Percentiles rank a stretch among this genome's conserved stretches.
Conservation (phyloP, 2,329 filamentous ascomycete genomes). For the Lachnellula willkommii region DNA sequence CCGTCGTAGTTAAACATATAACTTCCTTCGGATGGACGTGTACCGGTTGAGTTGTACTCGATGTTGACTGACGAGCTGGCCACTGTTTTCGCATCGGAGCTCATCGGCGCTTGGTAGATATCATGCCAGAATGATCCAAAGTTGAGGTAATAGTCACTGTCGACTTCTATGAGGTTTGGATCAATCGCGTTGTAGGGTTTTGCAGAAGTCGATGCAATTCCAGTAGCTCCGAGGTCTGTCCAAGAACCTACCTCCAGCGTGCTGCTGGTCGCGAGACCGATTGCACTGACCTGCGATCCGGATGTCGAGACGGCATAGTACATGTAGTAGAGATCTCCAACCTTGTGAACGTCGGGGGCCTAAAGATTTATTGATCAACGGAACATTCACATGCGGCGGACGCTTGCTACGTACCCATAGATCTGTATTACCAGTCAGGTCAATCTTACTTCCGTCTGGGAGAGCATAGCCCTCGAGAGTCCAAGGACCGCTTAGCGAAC, state of each 20-base stretch:
- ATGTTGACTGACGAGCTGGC: conserved; percentile 40
- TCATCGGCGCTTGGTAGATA: conserved; percentile 55
- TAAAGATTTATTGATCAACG: conserved; percentile 24
- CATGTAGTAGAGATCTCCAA: conserved; percentile 56
- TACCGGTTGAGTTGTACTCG: conserved; percentile 46
- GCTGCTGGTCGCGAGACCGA: conserved; percentile 41
- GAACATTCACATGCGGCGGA: not conserved
- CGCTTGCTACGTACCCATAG: conserved; percentile 34
- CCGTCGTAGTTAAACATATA: conserved; percentile 50
- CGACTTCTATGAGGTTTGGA: conserved; percentile 43
- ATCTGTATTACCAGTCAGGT: conserved; percentile 33
- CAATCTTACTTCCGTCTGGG: conserved; percentile 34
- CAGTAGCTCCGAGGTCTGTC: conserved; percentile 53
- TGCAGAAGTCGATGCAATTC: conserved; percentile 40
- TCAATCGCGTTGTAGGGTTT: conserved; percentile 58
- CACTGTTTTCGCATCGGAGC: conserved; percentile 29
- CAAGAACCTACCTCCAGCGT: conserved; percentile 50
- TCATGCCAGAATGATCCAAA: conserved; percentile 67
- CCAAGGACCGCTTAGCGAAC: conserved; percentile 38
- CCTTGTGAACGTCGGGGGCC: conserved; percentile 58
- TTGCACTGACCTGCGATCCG: conserved; percentile 48
- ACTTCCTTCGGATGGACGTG: conserved; percentile 50
- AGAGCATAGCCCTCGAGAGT: conserved; percentile 36
- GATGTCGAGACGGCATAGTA: conserved; percentile 55
- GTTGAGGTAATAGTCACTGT: conserved; percentile 44